Evolutionary conservation across 2,329 filamentous ascomycete species (phyloP), one percentile per base, ranked within the genome.

Genomic region (Botryosphaeria dothidea): DNA sequence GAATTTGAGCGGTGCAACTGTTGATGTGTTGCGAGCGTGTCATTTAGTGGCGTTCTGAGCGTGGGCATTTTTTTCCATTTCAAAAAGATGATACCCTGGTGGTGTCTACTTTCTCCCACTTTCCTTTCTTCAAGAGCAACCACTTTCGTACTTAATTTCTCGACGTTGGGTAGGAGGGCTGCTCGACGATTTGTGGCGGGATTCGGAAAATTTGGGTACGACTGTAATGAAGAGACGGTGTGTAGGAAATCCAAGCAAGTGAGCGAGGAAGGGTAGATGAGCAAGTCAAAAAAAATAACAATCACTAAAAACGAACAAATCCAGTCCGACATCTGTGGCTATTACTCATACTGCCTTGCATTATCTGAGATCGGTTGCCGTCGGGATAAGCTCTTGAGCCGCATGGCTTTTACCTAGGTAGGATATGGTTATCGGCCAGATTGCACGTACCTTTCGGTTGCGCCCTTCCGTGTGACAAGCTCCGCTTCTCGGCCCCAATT

Each of bases 1-100:
- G 38, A n/a, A 60, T 60, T 27, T 60, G 27, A 31, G 19, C 4
- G 4, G 11, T 36, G 54, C 54, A 58, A 36, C 54, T 36, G 36
- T 19, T 21, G 13, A 27, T 27, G 6, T 41, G 15, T 17, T 41
- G 27, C 31, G 25, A 34, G 25, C 25, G 54, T 13, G 17, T 43
- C 54, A 58, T 58, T 46, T 46, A 17, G 13, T 3, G 56, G 38
- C 25, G 56, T 60, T 52, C 27, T 31, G 25, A 45, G 41, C 25
- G 41, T 34, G 17, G 4, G 3, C 17, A 21, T 17, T 23, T n/a
- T 46, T 60, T 46, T 46, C 21, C 38, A 5, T 15, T 46, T 31
- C 41, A 36, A 60, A 21, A 60, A 60, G 38, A 60, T 11, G n/a
- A 46, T 46, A 60, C 56, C 56, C 56, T 60, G 56, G 56, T 19